A percentile compares a stretch with the other conserved stretches of the same genome.
Conservation (phyloP, 176 grass and related monocot genomes). For the Oryza meridionalis region DNA sequence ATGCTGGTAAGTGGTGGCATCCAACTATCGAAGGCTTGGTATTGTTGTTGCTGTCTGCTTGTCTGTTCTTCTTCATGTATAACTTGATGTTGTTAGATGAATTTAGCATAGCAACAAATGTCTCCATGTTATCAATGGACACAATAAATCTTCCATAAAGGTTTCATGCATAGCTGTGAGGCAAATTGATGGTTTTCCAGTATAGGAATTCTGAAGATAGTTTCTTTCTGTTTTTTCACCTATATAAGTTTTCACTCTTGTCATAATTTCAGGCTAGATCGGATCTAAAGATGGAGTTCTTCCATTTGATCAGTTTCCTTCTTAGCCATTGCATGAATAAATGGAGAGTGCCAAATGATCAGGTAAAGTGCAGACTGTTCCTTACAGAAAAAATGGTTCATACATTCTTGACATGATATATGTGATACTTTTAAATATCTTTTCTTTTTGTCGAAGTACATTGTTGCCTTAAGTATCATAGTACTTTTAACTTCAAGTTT, state of each 20-base stretch:
- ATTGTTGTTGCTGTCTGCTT: constrained; percentile 30
- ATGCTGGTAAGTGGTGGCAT: constrained; percentile 81
- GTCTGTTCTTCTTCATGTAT: constrained; percentile 17
- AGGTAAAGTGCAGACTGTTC: constrained; percentile 55
- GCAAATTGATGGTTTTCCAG: neutral
- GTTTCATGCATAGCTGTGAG: constrained; percentile 23
- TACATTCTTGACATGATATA: constrained; percentile 30
- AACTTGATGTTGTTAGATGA: neutral
- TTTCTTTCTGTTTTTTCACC: constrained; percentile 9
- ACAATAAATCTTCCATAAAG: constrained; percentile 8
- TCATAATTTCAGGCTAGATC: constrained; percentile 88
- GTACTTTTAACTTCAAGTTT: neutral
- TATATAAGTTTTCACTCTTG: constrained; percentile 23
- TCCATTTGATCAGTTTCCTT: constrained; percentile 99
- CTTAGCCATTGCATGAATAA: constrained; percentile 96
- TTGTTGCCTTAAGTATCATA: constrained; percentile 28
- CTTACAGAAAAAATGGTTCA: neutral
- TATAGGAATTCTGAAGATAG: constrained; percentile 24
- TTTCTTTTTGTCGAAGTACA: constrained; percentile 21
- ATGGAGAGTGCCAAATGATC: constrained; percentile 81
- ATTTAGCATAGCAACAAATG: neutral
- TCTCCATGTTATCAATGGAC: constrained; percentile 12
- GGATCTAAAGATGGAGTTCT: constrained; percentile 98
- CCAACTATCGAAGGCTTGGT: constrained; percentile 30
- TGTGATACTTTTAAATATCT: constrained; percentile 15